A percentile compares a stretch with the other conserved stretches of the same genome.
phyloP scores from a whole-genome alignment of 2,329 filamentous ascomycete species.

The Neonectria coccinea region DNA sequence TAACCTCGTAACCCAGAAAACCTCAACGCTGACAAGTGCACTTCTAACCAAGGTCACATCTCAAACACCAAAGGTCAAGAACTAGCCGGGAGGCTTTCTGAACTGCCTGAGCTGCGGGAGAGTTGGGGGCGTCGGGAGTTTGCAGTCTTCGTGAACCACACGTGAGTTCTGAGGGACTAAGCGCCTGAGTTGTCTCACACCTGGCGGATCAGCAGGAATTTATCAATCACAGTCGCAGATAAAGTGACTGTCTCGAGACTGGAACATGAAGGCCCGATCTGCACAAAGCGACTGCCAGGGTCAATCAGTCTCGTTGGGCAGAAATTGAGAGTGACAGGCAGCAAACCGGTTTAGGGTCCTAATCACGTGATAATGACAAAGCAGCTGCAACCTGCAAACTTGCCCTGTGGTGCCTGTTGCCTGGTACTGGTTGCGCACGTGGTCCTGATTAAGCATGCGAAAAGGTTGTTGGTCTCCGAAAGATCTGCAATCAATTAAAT shows the following conservation, averaged over 20 bases:
- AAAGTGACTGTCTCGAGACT: neutral
- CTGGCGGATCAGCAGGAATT: neutral
- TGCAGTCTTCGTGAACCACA: neutral
- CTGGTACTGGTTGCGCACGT: neutral
- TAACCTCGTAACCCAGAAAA: neutral
- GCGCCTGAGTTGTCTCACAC: neutral
- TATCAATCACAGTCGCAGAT: neutral
- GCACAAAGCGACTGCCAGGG: neutral
- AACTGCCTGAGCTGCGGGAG: neutral
- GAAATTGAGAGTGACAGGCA: too few relatives aligned
- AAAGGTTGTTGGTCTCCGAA: neutral
- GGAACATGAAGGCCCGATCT: neutral
- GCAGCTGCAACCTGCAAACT: neutral
- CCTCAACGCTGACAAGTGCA: neutral
- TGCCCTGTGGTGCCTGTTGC: neutral
- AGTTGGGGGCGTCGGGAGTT: neutral
- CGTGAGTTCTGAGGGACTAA: neutral
- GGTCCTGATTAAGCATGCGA: neutral
- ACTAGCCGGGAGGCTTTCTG: too few relatives aligned
- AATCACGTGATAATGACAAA: neutral
- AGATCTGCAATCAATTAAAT: constrained; percentile 26
- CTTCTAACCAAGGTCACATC: neutral
- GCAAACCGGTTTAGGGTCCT: neutral
- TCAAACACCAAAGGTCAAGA: neutral
- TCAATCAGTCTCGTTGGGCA: neutral